phyloP scores from a whole-genome alignment of 805 yeast genomes.

The Yarrowia sp. region DNA sequence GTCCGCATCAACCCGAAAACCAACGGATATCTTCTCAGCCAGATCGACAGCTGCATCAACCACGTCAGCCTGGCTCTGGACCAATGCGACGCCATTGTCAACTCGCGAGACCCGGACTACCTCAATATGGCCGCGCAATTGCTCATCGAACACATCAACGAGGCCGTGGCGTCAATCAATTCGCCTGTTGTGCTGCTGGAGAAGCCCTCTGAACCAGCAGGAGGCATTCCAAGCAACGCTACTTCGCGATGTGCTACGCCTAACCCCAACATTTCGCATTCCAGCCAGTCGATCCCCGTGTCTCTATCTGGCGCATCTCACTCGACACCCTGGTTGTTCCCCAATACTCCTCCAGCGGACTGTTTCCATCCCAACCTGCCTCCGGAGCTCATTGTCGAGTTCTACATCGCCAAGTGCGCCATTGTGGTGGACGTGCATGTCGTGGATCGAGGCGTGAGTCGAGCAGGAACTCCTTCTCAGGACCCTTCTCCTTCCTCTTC shows the following conservation, averaged over 20 bases:
- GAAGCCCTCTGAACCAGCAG: conserved; percentile 13
- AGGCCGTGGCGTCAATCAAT: conserved; percentile 4
- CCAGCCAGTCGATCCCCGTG: conserved; percentile 11
- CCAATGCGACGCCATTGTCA: not conserved
- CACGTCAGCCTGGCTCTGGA: conserved; percentile 6
- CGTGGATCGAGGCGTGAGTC: not conserved
- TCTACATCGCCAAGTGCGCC: conserved; percentile 24
- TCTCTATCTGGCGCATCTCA: not conserved
- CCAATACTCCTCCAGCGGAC: conserved; percentile 8
- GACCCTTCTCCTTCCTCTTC: not conserved
- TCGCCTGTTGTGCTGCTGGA: conserved; percentile 16
- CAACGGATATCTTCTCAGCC: not conserved
- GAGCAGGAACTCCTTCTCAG: conserved; percentile 11
- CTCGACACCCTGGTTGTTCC: conserved; percentile 9
- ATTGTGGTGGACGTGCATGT: conserved; percentile 18
- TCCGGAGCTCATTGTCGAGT: conserved; percentile 20
- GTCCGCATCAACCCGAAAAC: conserved; percentile 6
- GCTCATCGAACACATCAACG: conserved; percentile 15
- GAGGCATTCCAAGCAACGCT: not conserved
- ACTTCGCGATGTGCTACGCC: not conserved
- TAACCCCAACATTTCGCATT: conserved; percentile 11
- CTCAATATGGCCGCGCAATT: not conserved
- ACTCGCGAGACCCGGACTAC: not conserved
- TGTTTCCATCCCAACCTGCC: conserved; percentile 17
- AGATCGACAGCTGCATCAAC: conserved; percentile 20